Evolutionary conservation across 768 basidiomycete genomes (phyloP).

Genomic region (Agaricus blazei): DNA sequence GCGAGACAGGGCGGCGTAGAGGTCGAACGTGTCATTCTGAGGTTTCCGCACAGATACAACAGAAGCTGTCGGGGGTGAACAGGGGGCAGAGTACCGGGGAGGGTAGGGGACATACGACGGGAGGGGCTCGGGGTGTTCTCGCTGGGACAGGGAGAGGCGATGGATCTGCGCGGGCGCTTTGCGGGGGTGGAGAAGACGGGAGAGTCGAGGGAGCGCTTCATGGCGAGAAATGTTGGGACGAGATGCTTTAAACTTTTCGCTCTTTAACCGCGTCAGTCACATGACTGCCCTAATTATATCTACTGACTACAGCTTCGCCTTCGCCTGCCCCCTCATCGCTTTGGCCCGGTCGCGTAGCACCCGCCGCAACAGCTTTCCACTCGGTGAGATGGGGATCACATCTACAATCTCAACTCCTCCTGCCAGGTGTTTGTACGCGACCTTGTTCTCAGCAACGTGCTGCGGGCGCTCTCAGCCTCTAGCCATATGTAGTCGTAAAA

Average conservation of each 20-base stretch:
- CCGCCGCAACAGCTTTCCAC: slow-evolving; percentile 50
- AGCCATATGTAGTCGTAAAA: neutral
- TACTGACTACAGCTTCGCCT: slow-evolving; percentile 18
- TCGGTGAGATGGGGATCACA: slow-evolving; percentile 58
- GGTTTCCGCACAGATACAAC: neutral
- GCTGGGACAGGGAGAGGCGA: slow-evolving; percentile 19
- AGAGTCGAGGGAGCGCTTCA: slow-evolving; percentile 9
- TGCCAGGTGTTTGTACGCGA: slow-evolving; percentile 51
- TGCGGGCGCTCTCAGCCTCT: slow-evolving; percentile 14
- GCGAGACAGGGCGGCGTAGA: neutral
- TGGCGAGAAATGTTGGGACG: slow-evolving; percentile 5
- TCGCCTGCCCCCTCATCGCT: slow-evolving; percentile 11
- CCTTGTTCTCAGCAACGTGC: slow-evolving; percentile 53
- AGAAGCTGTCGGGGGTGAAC: neutral
- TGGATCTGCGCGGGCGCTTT: neutral
- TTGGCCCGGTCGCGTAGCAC: slow-evolving; percentile 47
- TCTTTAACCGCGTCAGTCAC: slow-evolving; percentile 20
- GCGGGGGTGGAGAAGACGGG: neutral
- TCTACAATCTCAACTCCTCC: slow-evolving; percentile 56
- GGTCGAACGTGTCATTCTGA: neutral
- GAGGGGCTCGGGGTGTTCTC: slow-evolving; percentile 15
- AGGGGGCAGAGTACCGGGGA: too few species aligned
- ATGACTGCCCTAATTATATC: slow-evolving; percentile 5
- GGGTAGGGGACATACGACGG: neutral
- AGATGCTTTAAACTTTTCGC: too few species aligned